Conservation (phyloP, 2,329 filamentous ascomycete species). For the Aspergillus sp. region DNA sequence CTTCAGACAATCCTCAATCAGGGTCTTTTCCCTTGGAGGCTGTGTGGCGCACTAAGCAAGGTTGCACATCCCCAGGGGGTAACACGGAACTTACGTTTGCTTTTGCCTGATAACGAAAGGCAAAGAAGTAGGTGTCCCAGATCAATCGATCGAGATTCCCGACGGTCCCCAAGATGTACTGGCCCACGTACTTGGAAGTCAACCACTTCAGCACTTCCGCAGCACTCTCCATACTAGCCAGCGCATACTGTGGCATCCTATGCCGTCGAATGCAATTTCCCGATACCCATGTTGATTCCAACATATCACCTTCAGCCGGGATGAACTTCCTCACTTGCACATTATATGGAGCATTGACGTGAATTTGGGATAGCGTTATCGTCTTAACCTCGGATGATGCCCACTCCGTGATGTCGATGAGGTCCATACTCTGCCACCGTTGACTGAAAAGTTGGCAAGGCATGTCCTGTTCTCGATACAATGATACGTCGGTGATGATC, state of each 20-base stretch:
- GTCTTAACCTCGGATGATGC: conserved; percentile 10
- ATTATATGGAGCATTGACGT: conserved; percentile 9
- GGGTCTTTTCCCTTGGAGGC: conserved; percentile 3
- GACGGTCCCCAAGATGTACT: conserved; percentile 6
- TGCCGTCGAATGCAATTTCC: conserved; percentile 1
- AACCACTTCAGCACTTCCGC: conserved; percentile 5
- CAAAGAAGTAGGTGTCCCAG: conserved; percentile 12
- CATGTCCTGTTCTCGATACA: conserved; percentile 14
- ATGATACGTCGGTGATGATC: conserved; percentile 13
- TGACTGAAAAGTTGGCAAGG: conserved; percentile 12
- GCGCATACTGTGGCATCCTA: conserved; percentile 8
- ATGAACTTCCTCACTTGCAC: conserved; percentile 10
- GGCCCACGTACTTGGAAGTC: conserved; percentile 6
- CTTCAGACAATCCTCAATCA: conserved; percentile 10
- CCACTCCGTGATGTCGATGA: conserved; percentile 14
- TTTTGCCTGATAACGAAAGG: conserved; percentile 12
- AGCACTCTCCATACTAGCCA: conserved; percentile 7
- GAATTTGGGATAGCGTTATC: conserved; percentile 9
- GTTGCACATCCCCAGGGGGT: not conserved
- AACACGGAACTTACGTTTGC: conserved; percentile 10
- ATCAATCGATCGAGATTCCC: conserved; percentile 10
- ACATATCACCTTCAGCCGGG: conserved; percentile 10
- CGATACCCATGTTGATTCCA: conserved; percentile 7
- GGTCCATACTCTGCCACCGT: conserved; percentile 13
- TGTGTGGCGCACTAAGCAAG: conserved; percentile 1